These are phyloP conservation scores for Rubia balearica DNA, from an alignment of 305 asterid species.

Conservation along the genomic window DNA sequence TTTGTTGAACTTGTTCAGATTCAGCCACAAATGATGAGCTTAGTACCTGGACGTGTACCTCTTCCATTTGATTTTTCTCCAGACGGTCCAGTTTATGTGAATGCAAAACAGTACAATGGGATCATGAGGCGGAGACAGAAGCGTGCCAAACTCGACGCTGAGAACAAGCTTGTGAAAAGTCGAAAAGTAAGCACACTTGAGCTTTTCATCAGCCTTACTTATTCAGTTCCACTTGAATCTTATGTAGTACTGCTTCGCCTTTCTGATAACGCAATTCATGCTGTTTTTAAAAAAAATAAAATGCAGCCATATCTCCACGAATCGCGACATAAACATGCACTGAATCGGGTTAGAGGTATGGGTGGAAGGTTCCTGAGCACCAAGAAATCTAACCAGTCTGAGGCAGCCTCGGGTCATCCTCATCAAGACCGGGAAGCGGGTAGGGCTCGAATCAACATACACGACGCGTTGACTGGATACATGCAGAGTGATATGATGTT, in stretches of 20 bases:
- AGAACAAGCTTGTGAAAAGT: constrained; percentile 20
- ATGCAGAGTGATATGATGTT: constrained; percentile 19
- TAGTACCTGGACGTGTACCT: constrained; percentile 23
- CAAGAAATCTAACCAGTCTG: constrained; percentile 46
- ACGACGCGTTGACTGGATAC: constrained; percentile 20
- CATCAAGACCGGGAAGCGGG: constrained; percentile 17
- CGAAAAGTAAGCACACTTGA: constrained; percentile 17
- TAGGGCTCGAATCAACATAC: constrained; percentile 20
- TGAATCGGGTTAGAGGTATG: constrained; percentile 78
- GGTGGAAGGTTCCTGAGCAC: constrained; percentile 94
- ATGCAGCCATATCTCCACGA: constrained; percentile 94
- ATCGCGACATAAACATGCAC: constrained; percentile 91
- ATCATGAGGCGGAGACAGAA: constrained; percentile 29
- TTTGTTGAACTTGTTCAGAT: constrained; percentile 13
- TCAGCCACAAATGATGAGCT: constrained; percentile 22
- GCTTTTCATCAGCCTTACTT: neutral
- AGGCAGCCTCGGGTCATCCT: constrained; percentile 24
- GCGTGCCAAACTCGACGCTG: constrained; percentile 35
- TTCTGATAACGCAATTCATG: neutral
- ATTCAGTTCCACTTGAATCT: neutral
- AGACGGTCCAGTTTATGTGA: constrained; percentile 29
- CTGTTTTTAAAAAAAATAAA: neutral
- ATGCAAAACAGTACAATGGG: constrained; percentile 29
- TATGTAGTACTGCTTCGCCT: neutral
- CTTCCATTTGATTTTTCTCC: constrained; percentile 25